phyloP scores from a whole-genome alignment of 2,329 filamentous ascomycete species.

The Hymenoscyphus salicellus region DNA sequence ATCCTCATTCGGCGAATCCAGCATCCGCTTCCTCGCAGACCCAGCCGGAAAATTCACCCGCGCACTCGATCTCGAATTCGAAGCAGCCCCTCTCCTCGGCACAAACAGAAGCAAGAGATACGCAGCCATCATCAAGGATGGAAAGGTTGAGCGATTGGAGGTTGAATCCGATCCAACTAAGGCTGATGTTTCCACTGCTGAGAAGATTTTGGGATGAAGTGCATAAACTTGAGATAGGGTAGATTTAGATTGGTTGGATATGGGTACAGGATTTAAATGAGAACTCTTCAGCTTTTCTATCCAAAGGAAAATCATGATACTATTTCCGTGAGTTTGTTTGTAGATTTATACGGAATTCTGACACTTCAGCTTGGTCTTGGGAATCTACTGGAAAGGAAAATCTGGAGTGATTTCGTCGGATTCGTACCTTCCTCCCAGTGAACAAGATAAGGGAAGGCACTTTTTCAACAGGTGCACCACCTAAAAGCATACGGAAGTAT shows the following conservation, averaged over 20 bases:
- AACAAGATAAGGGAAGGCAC: no score
- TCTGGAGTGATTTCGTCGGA: no score
- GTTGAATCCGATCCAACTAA: constrained; percentile 89
- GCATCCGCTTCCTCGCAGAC: constrained; percentile 90
- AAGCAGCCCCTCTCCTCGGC: constrained; percentile 76
- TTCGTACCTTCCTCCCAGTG: no score
- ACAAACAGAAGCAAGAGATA: constrained; percentile 83
- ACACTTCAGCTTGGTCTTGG: no score
- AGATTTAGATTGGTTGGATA: background rate
- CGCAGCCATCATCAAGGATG: constrained; percentile 76
- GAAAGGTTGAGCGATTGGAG: constrained; percentile 76
- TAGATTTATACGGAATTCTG: no score
- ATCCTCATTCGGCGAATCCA: constrained; percentile 54
- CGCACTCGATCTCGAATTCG: constrained; percentile 78
- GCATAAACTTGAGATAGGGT: background rate
- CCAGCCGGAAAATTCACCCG: constrained; percentile 76
- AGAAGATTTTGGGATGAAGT: constrained; percentile 45
- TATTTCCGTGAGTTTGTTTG: no score
- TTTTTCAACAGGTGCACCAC: no score
- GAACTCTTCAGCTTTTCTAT: no score
- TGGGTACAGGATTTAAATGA: background rate
- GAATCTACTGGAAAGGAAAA: no score
- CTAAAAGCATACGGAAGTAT: no score
- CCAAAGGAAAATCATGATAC: no score
- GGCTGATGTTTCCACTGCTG: constrained; percentile 45